These are phyloP conservation scores for Emmonsiellopsis sp. DNA, from an alignment of 2,329 filamentous ascomycete species.

Conservation along the genomic window DNA sequence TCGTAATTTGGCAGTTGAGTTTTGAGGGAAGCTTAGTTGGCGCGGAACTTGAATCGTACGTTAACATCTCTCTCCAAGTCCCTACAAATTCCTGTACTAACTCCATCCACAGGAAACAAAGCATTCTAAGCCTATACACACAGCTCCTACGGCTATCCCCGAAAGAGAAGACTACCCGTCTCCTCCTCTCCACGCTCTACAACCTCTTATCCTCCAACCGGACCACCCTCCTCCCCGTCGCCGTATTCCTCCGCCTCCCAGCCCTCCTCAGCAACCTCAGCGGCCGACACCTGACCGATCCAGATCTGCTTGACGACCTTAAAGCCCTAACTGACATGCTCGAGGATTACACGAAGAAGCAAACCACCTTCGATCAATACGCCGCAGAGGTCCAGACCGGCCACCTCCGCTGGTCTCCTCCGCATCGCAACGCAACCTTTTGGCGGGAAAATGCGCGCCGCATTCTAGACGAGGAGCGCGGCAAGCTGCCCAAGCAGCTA, in stretches of 20 bases:
- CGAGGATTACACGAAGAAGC: slow-evolving; percentile 70
- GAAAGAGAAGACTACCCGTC: slow-evolving; percentile 93
- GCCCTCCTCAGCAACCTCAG: slow-evolving; percentile 49
- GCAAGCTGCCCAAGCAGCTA: slow-evolving; percentile 66
- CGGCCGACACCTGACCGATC: slow-evolving; percentile 41
- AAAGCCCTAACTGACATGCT: slow-evolving; percentile 53
- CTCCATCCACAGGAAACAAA: slow-evolving; percentile 61
- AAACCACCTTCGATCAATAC: slow-evolving; percentile 59
- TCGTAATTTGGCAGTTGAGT: slow-evolving; percentile 93
- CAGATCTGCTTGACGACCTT: slow-evolving; percentile 41
- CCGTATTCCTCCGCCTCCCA: slow-evolving; percentile 75
- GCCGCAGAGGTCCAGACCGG: slow-evolving; percentile 76
- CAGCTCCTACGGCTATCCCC: slow-evolving; percentile 84
- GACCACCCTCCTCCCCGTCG: slow-evolving; percentile 63
- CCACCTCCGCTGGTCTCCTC: slow-evolving; percentile 85
- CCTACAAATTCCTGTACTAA: slow-evolving; percentile 3
- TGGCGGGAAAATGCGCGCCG: slow-evolving; percentile 86
- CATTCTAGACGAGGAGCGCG: slow-evolving; percentile 75
- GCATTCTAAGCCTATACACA: slow-evolving; percentile 85
- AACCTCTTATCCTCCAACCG: slow-evolving; percentile 73
- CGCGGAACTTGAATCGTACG: slow-evolving; percentile 76
- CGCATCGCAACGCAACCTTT: slow-evolving; percentile 76
- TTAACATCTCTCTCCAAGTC: slow-evolving; percentile 7
- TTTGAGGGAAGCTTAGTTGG: slow-evolving; percentile 68
- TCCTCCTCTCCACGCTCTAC: slow-evolving; percentile 78